A percentile compares a stretch with the other conserved stretches of the same genome.
These are phyloP conservation scores for Casuarina equisetifolia DNA, from an alignment of 306 rosid species.

Conservation along the genomic window DNA sequence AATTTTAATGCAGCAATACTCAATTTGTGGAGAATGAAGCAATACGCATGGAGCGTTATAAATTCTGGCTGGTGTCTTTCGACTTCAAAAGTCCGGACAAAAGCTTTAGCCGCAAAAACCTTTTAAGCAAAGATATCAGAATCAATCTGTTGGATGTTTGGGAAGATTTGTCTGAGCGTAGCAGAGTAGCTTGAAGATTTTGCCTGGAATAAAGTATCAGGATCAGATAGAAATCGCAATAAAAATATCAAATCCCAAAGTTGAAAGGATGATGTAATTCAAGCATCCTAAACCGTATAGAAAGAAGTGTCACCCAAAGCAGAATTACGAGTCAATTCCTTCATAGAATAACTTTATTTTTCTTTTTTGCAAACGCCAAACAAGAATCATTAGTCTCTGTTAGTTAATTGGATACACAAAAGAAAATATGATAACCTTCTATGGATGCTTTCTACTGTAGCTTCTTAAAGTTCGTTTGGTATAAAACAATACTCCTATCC, in stretches of 20 bases:
- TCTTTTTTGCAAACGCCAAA: neutral
- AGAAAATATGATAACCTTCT: neutral
- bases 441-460: neutral
- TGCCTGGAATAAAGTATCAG: constrained; percentile 57
- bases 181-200: constrained; percentile 55
- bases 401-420: neutral
- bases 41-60: neutral
- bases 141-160: constrained; percentile 79
- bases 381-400: neutral
- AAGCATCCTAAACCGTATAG: neutral
- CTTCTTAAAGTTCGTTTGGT: neutral
- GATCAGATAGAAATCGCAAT: constrained; percentile 23
- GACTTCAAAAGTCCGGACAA: constrained; percentile 6
- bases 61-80: constrained; percentile 19
- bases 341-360: neutral
- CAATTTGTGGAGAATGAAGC: neutral
- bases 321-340: neutral
- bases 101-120: constrained; percentile 25
- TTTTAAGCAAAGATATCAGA: constrained; percentile 56
- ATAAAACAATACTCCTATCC: neutral
- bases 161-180: constrained; percentile 50
- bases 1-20: neutral
- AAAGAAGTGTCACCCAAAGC: neutral
- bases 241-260: constrained; percentile 23
- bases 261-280: neutral